Base-by-base conservation (phyloP, 2,329 filamentous ascomycete genomes). In the Bipolaris oryzae region DNA sequence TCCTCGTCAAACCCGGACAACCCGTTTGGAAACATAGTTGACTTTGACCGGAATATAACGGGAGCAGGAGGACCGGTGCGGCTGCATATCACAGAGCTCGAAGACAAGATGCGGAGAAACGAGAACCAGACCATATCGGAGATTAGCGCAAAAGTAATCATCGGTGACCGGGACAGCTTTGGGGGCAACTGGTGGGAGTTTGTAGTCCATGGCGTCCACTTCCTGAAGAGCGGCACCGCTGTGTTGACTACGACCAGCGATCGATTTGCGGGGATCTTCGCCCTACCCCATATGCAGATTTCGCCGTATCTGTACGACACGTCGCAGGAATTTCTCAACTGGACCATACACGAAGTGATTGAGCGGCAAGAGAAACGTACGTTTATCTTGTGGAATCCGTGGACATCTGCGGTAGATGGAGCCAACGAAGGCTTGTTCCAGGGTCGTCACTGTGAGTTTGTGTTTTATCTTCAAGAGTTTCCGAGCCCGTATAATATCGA, bases 171-270 rank as follows among this genome's bases (percentile, higher is more conserved):
- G 39, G 83, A 85, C 53, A 85, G 85, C 64, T 82, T 85, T 58
- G 73, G 73, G 1, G 89, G 89, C 5, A 88, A 88, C 70, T 90
- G 86, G 64, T 93, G 90, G 87, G 89, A 93, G 64, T 87, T 96
- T 78, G 83, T 85, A 49, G 78, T 96, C 47, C 88, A 92, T 75
- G 95, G 95, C 3, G 84, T 96, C 3, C 94, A 98, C 78, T 96
- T 92, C 82, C 87, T 89, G 35, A 83, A 85, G n/a, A 85, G 89
- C 60, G 95, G 95, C 1, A 85, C 87, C 13, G 85, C 95, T 47
- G 79, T 98, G 34, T 79, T 98, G 72, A 91, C 89, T 1, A 97
- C 94, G 0, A 94, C 92, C 45, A 97, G 92, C 75, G 90, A 96
- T 71, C 97, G 77, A 39, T 84, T 95, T 70, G 87, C 89, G n/a